Percentiles rank a stretch among this genome's conserved stretches.
Conservation (phyloP, 1,284 basidiomycete species). For the Taiwanofungus camphoratus region DNA sequence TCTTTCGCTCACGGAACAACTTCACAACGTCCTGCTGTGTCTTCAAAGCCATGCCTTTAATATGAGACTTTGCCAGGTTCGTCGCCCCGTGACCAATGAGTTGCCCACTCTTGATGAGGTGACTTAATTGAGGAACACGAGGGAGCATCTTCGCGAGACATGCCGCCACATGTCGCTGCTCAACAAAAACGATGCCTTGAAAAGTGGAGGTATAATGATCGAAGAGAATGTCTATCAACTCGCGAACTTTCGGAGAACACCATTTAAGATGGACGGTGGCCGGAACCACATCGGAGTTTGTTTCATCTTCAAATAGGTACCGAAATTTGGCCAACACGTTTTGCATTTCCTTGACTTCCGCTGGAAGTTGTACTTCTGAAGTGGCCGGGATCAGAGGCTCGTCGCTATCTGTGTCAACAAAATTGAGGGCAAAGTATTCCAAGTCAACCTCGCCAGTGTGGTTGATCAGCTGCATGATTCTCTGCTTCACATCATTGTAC, state of each 20-base stretch:
- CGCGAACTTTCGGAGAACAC: constrained; percentile 68
- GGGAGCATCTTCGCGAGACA: constrained; percentile 61
- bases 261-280: constrained; percentile 44
- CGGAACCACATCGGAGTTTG: constrained; percentile 29
- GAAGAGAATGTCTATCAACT: constrained; percentile 56
- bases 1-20: constrained; percentile 55
- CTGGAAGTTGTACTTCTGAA: constrained; percentile 23
- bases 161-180: constrained; percentile 74
- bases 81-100: constrained; percentile 63
- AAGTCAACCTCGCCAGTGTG: constrained; percentile 24
- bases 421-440: constrained; percentile 17
- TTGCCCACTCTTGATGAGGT: constrained; percentile 53
- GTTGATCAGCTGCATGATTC: constrained; percentile 34
- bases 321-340: constrained; percentile 47
- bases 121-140: constrained; percentile 48
- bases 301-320: constrained; percentile 38
- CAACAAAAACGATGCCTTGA: constrained; percentile 79
- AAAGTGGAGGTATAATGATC: constrained; percentile 50
- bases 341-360: constrained; percentile 39
- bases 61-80: constrained; percentile 33
- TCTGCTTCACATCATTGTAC: constrained; percentile 50
- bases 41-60: constrained; percentile 46
- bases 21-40: constrained; percentile 55
- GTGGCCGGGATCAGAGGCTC: constrained; percentile 8
- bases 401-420: constrained; percentile 8